A percentile compares a stretch with the other conserved stretches of the same genome.
Conservation (phyloP, 495 filamentous ascomycete species). For the Hyaloscypha finlandica region DNA sequence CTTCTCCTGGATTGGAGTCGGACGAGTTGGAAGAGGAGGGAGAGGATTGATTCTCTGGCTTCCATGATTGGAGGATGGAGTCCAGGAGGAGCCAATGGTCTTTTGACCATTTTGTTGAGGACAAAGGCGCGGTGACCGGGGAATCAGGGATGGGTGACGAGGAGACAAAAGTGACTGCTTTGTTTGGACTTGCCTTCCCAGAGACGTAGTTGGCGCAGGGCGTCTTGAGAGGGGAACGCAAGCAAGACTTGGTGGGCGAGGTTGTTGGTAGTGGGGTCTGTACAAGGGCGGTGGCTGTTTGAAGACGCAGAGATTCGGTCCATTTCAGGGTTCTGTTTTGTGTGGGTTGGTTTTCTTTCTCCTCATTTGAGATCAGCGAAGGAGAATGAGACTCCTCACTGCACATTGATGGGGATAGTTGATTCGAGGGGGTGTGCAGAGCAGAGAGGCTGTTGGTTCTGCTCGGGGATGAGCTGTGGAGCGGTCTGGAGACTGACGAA, state of each 20-base stretch:
- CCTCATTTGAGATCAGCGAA: conserved; percentile 3
- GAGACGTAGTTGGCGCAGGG: conserved; percentile 3
- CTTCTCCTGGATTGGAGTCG: conserved; percentile 2
- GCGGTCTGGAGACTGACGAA: conserved; percentile 20
- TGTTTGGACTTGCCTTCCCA: conserved; percentile 14
- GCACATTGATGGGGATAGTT: conserved; percentile 7
- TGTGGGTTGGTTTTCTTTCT: conserved; percentile 22
- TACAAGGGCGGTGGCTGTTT: not conserved
- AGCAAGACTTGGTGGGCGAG: conserved; percentile 52
- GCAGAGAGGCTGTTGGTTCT: conserved; percentile 16
- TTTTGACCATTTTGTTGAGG: conserved; percentile 32
- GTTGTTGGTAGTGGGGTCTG: conserved; percentile 30
- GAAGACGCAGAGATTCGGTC: conserved; percentile 18
- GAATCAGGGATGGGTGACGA: conserved; percentile 30
- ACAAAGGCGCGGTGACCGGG: conserved; percentile 18
- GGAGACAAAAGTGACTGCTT: conserved; percentile 32
- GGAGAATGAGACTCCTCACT: conserved; percentile 8
- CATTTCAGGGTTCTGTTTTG: conserved; percentile 25
- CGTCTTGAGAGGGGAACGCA: conserved; percentile 52
- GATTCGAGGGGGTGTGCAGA: not conserved
- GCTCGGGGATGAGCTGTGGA: conserved; percentile 18
- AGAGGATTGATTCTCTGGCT: conserved; percentile 13
- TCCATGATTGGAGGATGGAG: conserved; percentile 25
- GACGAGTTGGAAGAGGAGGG: not conserved
- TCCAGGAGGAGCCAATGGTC: conserved; percentile 33